Base-by-base conservation (phyloP, 2,329 filamentous ascomycete species). In the Xylariales sp. region DNA sequence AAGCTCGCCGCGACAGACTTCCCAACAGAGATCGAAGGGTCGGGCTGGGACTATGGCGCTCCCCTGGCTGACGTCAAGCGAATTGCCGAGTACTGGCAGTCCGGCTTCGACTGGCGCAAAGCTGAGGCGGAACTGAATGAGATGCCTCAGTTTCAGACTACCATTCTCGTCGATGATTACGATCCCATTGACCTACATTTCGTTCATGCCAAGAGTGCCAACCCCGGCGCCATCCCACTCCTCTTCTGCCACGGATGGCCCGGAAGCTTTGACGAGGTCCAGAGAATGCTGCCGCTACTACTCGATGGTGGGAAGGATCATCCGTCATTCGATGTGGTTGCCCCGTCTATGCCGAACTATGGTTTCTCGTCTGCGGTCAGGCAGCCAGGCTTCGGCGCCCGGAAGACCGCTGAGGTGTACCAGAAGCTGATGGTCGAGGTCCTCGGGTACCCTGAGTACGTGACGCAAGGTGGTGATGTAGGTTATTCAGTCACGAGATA, bases 401-500 rank as follows among this genome's bases (percentile, higher is more conserved):
- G 64, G 12, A 72, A 83, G 50, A 79, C 82, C 47, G 78, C 76
- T 11, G 75, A 82, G 53, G 66, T 68, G 2, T 71, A 72, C 43
- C 71, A 84, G 52, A 70, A 71, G 31, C 63, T 84, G 6, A 84
- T 84, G 80, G 59, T 69, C 10, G 62, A 67, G 14, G 40, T 43
- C 3, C 68, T 84, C 4, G 77, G 77, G 0, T 84, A 84, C 56
- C 44, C 67, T 1, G 61, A 76, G 56, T 84, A 80, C 46, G 55
- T 61, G 4, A 68, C 65, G 1, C 73, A 83, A 60, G 80, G 77
- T 40, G 84, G 84, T 24, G 83, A 88, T 54, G 86, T 81, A 81
- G 84, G 83, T 10, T 81, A 71, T 57, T 66, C 70, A 50, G 73
- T 88, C 48, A 82, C 80, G 2, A 73, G 83, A 2, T 59, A 70